phyloP scores from a whole-genome alignment of 1,284 basidiomycete species.

The Naganishia liquefaciens region DNA sequence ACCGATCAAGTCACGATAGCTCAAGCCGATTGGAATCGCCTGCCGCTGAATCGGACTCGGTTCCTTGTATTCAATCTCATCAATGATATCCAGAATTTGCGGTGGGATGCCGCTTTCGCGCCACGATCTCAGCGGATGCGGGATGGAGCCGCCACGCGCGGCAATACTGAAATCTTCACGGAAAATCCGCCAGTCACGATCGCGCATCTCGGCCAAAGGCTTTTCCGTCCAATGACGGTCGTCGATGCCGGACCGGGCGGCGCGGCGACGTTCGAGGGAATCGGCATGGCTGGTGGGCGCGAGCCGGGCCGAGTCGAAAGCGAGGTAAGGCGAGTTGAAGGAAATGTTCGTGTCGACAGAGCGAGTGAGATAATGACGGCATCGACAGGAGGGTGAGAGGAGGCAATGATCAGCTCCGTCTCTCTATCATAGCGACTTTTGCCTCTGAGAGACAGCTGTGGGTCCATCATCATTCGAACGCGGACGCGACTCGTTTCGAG shows the following conservation, averaged over 20 bases:
- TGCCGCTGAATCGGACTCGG: slow-evolving; percentile 96
- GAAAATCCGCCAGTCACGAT: slow-evolving; percentile 98
- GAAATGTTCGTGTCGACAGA: neutral
- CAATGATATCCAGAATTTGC: slow-evolving; percentile 78
- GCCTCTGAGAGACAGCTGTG: too few species aligned
- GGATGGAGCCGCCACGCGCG: slow-evolving; percentile 88
- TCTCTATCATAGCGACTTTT: too few species aligned
- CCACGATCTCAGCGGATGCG: slow-evolving; percentile 90
- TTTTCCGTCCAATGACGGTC: slow-evolving; percentile 99
- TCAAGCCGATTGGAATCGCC: slow-evolving; percentile 94
- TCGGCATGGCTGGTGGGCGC: slow-evolving; percentile 73
- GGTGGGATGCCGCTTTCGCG: slow-evolving; percentile 79
- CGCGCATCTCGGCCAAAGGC: slow-evolving; percentile 87
- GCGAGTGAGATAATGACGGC: too few species aligned
- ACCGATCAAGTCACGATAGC: slow-evolving; percentile 94
- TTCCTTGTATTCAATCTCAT: slow-evolving; percentile 91
- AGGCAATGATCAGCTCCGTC: slow-evolving; percentile 1
- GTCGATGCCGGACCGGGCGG: slow-evolving; percentile 78
- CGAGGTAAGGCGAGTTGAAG: neutral
- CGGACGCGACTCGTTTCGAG: too few species aligned
- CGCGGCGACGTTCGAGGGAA: slow-evolving; percentile 73
- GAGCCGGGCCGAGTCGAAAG: neutral
- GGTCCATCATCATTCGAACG: too few species aligned
- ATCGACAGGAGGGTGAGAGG: neutral
- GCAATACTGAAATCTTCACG: slow-evolving; percentile 97